Conservation (phyloP, 1,284 basidiomycete genomes). For the Kalmanozyma brasiliensis region DNA sequence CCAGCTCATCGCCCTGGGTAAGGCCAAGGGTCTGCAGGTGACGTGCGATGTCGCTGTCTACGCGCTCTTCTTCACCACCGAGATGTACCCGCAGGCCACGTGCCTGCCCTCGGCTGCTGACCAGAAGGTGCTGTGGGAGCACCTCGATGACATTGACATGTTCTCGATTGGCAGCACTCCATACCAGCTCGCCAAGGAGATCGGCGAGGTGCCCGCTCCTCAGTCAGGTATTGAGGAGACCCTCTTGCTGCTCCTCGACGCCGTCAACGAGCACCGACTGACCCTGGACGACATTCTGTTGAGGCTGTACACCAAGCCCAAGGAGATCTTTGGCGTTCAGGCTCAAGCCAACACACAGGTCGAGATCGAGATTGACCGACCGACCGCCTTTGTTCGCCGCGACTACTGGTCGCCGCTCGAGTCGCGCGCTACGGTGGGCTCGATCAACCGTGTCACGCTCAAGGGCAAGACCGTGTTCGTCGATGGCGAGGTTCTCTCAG, state of each 20-base stretch:
- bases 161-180: constrained; percentile 90
- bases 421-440: constrained; percentile 76
- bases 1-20: constrained; percentile 89
- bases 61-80: constrained; percentile 86
- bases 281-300: constrained; percentile 83
- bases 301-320: constrained; percentile 89
- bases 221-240: constrained; percentile 88
- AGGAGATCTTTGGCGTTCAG: constrained; percentile 88
- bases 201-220: constrained; percentile 76
- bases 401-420: constrained; percentile 86
- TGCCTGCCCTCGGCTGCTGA: constrained; percentile 82
- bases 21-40: constrained; percentile 90
- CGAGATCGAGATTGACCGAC: constrained; percentile 90
- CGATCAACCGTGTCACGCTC: constrained; percentile 89
- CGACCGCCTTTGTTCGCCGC: constrained; percentile 73
- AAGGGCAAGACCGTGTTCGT: constrained; percentile 91
- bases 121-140: constrained; percentile 87
- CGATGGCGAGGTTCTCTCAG: constrained; percentile 80
- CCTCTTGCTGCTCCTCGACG: constrained; percentile 85
- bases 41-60: constrained; percentile 96
- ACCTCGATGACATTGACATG: constrained; percentile 84
- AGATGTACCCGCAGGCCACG: constrained; percentile 72
- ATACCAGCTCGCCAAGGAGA: constrained; percentile 78
- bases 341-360: constrained; percentile 79
- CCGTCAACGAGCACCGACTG: constrained; percentile 82